Percentiles rank a stretch among this genome's conserved stretches.
These are phyloP conservation scores for Trichoderma aggressivum DNA, from an alignment of 2,329 filamentous ascomycete species.

Conservation along the genomic window DNA sequence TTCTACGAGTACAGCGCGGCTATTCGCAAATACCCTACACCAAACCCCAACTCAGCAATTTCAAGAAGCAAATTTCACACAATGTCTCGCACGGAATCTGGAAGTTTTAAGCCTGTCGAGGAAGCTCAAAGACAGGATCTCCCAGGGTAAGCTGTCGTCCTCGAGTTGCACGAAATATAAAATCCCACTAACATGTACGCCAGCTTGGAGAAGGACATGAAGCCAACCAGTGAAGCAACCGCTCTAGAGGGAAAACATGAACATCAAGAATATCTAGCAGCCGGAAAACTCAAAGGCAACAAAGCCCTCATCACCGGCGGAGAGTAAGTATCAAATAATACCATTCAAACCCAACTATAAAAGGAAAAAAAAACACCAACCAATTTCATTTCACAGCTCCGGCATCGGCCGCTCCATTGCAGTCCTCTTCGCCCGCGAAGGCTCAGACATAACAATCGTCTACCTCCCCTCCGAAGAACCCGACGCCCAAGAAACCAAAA, in stretches of 20 bases:
- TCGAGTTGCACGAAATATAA: neutral
- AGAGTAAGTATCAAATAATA: constrained; percentile 44
- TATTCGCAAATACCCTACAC: neutral
- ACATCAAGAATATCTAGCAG: constrained; percentile 60
- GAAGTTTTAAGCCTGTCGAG: constrained; percentile 26
- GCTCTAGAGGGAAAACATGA: constrained; percentile 38
- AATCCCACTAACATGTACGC: no score
- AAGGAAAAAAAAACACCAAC: no score
- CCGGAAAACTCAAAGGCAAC: constrained; percentile 71
- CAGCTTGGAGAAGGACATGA: constrained; percentile 37
- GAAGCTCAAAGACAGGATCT: constrained; percentile 36
- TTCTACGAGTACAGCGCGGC: neutral
- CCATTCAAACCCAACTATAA: no score
- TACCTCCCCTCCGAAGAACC: constrained; percentile 73
- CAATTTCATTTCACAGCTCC: neutral
- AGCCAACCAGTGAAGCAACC: constrained; percentile 39
- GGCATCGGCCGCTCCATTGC: constrained; percentile 76
- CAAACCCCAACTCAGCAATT: neutral
- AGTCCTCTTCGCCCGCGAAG: constrained; percentile 77
- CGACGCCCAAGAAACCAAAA: constrained; percentile 73
- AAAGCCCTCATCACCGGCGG: constrained; percentile 78
- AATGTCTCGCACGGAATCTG: constrained; percentile 11
- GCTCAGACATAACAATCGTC: constrained; percentile 68
- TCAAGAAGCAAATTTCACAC: constrained; percentile 23
- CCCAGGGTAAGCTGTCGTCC: constrained; percentile 31